Evolutionary conservation across 192 early-diverging fungal genomes (phyloP).

Genomic region (Rhizoclosmatium globosum): DNA sequence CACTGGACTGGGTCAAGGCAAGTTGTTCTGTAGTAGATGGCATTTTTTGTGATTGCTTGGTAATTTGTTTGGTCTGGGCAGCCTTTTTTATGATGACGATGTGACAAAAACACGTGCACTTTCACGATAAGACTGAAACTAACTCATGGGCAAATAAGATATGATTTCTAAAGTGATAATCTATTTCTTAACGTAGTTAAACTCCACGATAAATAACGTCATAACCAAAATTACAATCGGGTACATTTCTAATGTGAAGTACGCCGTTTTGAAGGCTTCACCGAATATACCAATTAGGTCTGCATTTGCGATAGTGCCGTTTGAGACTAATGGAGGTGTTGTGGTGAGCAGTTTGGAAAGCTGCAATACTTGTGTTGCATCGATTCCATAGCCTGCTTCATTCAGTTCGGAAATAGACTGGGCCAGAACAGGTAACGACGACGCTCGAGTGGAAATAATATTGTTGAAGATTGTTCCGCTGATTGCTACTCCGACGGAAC

Average conservation of each 20-base stretch:
- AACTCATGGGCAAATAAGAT: no score
- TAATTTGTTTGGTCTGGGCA: no score
- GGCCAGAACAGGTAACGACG: constrained; percentile 15
- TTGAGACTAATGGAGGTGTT: background rate
- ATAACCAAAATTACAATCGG: constrained; percentile 44
- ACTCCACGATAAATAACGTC: constrained; percentile 48
- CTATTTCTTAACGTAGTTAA: background rate
- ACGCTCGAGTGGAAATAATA: constrained; percentile 50
- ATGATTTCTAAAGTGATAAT: no score
- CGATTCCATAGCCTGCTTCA: background rate
- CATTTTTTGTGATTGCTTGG: no score
- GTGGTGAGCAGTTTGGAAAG: background rate
- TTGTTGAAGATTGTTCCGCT: constrained; percentile 74
- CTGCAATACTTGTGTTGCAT: constrained; percentile 7
- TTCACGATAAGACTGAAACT: no score
- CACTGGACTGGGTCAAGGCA: no score
- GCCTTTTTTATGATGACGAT: no score
- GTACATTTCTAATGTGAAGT: constrained; percentile 33
- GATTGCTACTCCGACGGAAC: constrained; percentile 69
- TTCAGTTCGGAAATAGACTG: constrained; percentile 3
- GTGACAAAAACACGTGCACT: no score
- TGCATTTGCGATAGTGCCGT: background rate
- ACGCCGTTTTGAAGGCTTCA: constrained; percentile 25
- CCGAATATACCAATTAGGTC: constrained; percentile 34
- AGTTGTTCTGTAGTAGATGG: no score